Evolutionary conservation across 495 filamentous ascomycete species (phyloP).

Genomic region (Halenospora varia): DNA sequence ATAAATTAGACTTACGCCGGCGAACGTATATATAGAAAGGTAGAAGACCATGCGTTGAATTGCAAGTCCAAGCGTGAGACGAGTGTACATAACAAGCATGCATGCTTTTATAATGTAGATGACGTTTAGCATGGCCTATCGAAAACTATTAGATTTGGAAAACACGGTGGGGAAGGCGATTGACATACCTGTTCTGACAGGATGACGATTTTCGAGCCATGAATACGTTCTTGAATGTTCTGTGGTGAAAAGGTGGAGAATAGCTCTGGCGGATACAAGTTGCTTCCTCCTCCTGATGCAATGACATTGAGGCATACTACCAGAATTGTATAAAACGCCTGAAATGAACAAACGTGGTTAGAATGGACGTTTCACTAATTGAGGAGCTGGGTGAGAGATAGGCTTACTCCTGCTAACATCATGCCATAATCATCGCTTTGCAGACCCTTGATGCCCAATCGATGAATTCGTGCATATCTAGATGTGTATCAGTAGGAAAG

Average conservation of each 20-base stretch:
- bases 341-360: background rate
- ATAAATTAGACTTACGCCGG: too few relatives aligned
- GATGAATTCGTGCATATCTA: slow-evolving; percentile 32
- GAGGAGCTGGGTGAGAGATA: background rate
- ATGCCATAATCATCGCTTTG: slow-evolving; percentile 35
- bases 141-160: background rate
- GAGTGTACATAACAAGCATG: slow-evolving; percentile 47
- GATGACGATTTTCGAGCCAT: slow-evolving; percentile 42
- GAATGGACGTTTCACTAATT: background rate
- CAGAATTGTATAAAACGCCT: slow-evolving; percentile 32
- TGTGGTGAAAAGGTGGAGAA: slow-evolving; percentile 31
- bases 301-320: slow-evolving; percentile 41
- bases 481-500: background rate
- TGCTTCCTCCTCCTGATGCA: slow-evolving; percentile 40
- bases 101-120: slow-evolving; percentile 48
- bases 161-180: background rate
- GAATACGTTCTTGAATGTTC: slow-evolving; percentile 37
- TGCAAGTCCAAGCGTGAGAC: slow-evolving; percentile 35
- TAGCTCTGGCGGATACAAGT: slow-evolving; percentile 35
- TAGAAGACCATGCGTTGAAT: slow-evolving; percentile 29
- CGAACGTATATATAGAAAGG: slow-evolving; percentile 33
- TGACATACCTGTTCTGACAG: slow-evolving; percentile 36
- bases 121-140: slow-evolving; percentile 40
- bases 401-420: slow-evolving; percentile 27
- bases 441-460: slow-evolving; percentile 25